Percentiles rank a stretch among this genome's conserved stretches.
Evolutionary conservation across 176 grass and related monocot species (phyloP).

Genomic region (Hordeum vulgare): DNA sequence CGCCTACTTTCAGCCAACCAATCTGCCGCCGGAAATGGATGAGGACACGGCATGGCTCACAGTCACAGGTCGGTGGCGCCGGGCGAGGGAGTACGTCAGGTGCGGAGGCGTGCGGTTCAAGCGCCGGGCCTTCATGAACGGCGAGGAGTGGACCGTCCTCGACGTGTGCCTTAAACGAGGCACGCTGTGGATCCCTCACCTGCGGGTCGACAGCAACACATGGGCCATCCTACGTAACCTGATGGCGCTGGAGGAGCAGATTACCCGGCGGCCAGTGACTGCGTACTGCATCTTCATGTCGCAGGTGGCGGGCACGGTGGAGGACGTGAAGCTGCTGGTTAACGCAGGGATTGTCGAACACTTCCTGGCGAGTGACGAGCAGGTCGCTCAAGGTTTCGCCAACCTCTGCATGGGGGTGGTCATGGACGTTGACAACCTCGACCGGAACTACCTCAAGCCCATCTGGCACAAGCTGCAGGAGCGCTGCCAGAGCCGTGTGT

Average conservation of each 20-base stretch:
- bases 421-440: neutral
- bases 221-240: conserved; percentile 6
- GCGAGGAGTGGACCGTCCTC: neutral
- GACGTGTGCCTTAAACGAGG: neutral
- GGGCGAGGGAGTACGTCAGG: conserved; percentile 11
- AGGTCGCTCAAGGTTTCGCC: neutral
- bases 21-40: neutral
- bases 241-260: too few species aligned
- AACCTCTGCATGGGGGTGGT: neutral
- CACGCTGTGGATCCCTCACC: neutral
- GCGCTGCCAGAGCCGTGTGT: neutral
- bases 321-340: neutral
- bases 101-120: neutral
- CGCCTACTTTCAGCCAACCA: neutral
- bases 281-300: conserved; percentile 23
- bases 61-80: neutral
- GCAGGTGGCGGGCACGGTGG: neutral
- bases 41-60: neutral
- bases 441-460: neutral
- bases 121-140: neutral
- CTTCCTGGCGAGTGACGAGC: neutral
- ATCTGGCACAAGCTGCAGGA: neutral
- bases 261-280: neutral
- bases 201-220: conserved; percentile 5
- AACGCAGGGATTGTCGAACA: neutral